Evolutionary conservation across 345 rosid species (phyloP).

Genomic region (Aurinia saxatilis): DNA sequence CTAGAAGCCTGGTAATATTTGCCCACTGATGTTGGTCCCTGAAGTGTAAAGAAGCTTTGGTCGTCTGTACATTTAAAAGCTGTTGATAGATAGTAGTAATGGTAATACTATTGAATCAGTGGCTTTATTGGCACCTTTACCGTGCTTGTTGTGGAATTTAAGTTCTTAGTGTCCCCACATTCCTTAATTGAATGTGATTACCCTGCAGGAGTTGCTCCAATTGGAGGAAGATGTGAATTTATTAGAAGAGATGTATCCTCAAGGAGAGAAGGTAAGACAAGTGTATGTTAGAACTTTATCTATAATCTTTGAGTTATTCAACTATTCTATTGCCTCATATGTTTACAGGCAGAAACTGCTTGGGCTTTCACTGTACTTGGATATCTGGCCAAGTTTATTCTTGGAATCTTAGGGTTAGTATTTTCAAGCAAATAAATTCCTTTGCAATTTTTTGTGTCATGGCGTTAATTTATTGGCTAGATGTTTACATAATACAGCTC

Average conservation of each 20-base stretch:
- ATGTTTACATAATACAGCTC: neutral
- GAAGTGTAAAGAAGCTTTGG: neutral
- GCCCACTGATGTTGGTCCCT: neutral
- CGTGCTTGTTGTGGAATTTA: neutral
- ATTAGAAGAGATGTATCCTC: constrained; percentile 96
- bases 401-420: constrained; percentile 84
- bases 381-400: constrained; percentile 79
- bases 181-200: constrained; percentile 5
- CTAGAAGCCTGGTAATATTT: neutral
- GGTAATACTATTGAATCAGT: neutral
- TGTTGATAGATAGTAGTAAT: neutral
- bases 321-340: neutral
- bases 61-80: neutral
- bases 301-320: neutral
- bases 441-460: neutral
- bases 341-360: constrained; percentile 85
- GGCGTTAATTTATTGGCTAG: neutral
- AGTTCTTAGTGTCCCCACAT: neutral
- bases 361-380: constrained; percentile 98
- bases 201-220: constrained; percentile 74
- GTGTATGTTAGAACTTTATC: neutral
- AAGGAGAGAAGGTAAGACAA: constrained; percentile 84
- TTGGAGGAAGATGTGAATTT: constrained; percentile 97
- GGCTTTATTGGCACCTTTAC: neutral
- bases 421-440: neutral